Evolutionary conservation across 169 alveolate genomes (phyloP).

Genomic region (Cryptosporidium ryanae): DNA sequence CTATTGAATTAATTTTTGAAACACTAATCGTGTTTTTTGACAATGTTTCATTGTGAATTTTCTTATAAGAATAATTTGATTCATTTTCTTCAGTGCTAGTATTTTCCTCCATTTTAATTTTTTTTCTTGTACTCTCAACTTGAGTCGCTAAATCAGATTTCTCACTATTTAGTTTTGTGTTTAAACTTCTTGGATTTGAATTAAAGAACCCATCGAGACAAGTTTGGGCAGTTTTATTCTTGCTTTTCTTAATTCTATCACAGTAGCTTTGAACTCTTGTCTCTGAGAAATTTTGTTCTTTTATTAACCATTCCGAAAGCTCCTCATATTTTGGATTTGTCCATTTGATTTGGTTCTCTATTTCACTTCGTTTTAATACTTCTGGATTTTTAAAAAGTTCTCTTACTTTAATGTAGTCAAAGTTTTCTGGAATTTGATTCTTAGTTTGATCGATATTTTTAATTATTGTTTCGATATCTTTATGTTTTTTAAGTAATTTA

Average conservation of each 20-base stretch:
- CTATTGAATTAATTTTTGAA: no score
- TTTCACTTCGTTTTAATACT: constrained; percentile 75
- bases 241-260: constrained; percentile 50
- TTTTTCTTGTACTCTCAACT: background rate
- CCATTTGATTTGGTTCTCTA: constrained; percentile 78
- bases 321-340: constrained; percentile 82
- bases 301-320: constrained; percentile 82
- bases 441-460: constrained; percentile 81
- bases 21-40: no score
- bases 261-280: constrained; percentile 79
- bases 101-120: background rate
- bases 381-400: constrained; percentile 83
- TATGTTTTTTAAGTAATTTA: constrained; percentile 88
- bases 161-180: background rate
- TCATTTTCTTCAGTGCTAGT: no score
- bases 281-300: constrained; percentile 83
- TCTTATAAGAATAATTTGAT: no score
- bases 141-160: background rate
- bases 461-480: constrained; percentile 89
- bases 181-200: background rate
- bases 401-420: constrained; percentile 82
- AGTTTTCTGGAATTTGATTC: constrained; percentile 76
- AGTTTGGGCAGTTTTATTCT: constrained; percentile 57
- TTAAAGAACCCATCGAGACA: constrained; percentile 48
- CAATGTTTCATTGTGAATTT: no score